A percentile compares a stretch with the other conserved stretches of the same genome.
These are phyloP conservation scores for Triticum monococcum DNA, from an alignment of 176 grass and related monocot species.

Conservation along the genomic window DNA sequence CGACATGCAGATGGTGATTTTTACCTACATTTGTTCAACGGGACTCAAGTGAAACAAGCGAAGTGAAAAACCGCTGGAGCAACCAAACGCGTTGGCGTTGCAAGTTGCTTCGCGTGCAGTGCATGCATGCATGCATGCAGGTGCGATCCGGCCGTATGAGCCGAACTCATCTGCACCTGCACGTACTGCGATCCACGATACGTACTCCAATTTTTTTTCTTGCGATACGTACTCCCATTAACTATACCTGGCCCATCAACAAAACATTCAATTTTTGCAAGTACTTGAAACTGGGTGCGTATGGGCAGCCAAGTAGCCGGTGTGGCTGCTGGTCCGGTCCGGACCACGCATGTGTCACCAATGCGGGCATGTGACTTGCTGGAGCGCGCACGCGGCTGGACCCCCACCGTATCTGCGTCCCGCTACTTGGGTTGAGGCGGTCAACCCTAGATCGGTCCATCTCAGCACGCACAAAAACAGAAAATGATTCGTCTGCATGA, in stretches of 20 bases:
- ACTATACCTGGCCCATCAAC: neutral
- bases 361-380: conserved; percentile 6
- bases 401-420: conserved; percentile 2
- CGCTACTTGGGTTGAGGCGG: neutral
- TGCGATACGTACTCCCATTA: neutral
- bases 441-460: neutral
- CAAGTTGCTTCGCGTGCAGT: neutral
- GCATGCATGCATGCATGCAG: neutral
- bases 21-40: too few species aligned
- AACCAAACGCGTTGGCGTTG: too few species aligned
- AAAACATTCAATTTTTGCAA: neutral
- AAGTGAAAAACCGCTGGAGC: too few species aligned
- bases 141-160: neutral
- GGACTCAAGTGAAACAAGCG: too few species aligned
- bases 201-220: neutral
- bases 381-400: neutral
- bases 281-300: neutral
- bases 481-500: neutral
- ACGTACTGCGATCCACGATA: neutral
- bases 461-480: neutral
- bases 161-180: conserved; percentile 3
- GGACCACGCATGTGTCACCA: conserved; percentile 20
- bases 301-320: neutral
- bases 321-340: neutral
- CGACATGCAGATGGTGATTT: too few species aligned